phyloP scores from a whole-genome alignment of 768 basidiomycete species.

The Kondoa subrosea region DNA sequence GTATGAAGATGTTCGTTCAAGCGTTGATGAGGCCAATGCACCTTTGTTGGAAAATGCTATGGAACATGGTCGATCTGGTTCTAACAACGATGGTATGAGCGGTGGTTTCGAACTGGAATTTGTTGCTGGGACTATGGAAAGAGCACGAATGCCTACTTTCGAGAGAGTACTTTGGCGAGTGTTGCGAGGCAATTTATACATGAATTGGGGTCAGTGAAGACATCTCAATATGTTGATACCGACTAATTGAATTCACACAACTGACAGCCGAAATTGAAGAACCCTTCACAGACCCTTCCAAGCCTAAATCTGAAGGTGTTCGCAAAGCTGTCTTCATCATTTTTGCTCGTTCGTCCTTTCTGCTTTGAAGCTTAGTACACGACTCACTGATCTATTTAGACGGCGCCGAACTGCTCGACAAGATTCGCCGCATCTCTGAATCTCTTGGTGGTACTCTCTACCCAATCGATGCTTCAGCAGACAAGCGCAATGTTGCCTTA shows the following conservation, averaged over 20 bases:
- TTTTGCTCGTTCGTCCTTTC: constrained; percentile 43
- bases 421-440: constrained; percentile 95
- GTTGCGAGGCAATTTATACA: constrained; percentile 89
- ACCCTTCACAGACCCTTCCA: constrained; percentile 73
- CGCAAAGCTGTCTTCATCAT: constrained; percentile 99
- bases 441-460: constrained; percentile 98
- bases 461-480: constrained; percentile 84
- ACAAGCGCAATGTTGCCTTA: constrained; percentile 77
- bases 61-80: constrained; percentile 46
- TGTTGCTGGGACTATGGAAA: constrained; percentile 89
- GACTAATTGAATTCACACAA: neutral
- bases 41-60: constrained; percentile 75
- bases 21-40: constrained; percentile 78
- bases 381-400: constrained; percentile 30
- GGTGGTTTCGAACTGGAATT: constrained; percentile 75
- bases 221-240: constrained; percentile 6
- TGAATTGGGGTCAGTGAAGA: constrained; percentile 47
- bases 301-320: constrained; percentile 38
- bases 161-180: constrained; percentile 98
- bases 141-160: constrained; percentile 74
- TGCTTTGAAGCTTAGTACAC: neutral
- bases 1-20: constrained; percentile 45
- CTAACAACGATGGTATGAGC: constrained; percentile 37
- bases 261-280: constrained; percentile 62
- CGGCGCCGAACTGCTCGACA: constrained; percentile 73